phyloP scores from a whole-genome alignment of 2,329 filamentous ascomycete species.

The Alternaria angustiovoidea region DNA sequence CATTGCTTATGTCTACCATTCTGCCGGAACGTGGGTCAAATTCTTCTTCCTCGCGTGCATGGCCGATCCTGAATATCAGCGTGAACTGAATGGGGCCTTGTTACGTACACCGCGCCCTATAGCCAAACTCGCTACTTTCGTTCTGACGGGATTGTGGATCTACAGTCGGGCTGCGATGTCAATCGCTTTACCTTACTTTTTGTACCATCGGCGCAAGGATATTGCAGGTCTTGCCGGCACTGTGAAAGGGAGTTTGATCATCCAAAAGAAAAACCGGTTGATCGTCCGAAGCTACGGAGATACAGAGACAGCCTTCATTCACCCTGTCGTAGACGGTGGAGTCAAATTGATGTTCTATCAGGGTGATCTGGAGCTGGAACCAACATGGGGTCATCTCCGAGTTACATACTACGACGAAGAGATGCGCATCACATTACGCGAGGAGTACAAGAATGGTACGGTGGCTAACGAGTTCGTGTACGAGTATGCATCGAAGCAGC shows the following conservation, averaged over 20 bases:
- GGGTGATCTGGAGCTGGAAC: constrained; percentile 55
- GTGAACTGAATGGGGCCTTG: constrained; percentile 59
- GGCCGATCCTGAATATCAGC: constrained; percentile 62
- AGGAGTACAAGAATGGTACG: constrained; percentile 56
- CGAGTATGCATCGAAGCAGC: constrained; percentile 51
- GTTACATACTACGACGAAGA: constrained; percentile 59
- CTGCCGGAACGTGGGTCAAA: constrained; percentile 55
- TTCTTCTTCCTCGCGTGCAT: constrained; percentile 60
- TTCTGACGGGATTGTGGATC: constrained; percentile 59
- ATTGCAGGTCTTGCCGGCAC: constrained; percentile 58
- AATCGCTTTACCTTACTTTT: constrained; percentile 56
- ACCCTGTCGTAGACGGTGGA: constrained; percentile 46
- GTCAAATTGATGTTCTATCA: constrained; percentile 50
- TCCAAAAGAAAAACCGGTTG: constrained; percentile 57
- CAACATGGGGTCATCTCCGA: constrained; percentile 53
- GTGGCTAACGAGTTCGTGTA: constrained; percentile 60
- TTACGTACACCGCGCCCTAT: constrained; percentile 46
- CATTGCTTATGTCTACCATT: constrained; percentile 54
- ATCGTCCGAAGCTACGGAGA: constrained; percentile 60
- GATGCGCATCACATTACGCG: constrained; percentile 55
- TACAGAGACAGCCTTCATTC: constrained; percentile 60
- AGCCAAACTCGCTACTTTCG: constrained; percentile 50
- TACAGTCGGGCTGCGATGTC: constrained; percentile 57
- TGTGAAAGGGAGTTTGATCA: constrained; percentile 59
- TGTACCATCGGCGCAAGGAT: constrained; percentile 60